These are phyloP conservation scores for Gymnopus androsaceus DNA, from an alignment of 1,284 basidiomycete species.

Conservation along the genomic window DNA sequence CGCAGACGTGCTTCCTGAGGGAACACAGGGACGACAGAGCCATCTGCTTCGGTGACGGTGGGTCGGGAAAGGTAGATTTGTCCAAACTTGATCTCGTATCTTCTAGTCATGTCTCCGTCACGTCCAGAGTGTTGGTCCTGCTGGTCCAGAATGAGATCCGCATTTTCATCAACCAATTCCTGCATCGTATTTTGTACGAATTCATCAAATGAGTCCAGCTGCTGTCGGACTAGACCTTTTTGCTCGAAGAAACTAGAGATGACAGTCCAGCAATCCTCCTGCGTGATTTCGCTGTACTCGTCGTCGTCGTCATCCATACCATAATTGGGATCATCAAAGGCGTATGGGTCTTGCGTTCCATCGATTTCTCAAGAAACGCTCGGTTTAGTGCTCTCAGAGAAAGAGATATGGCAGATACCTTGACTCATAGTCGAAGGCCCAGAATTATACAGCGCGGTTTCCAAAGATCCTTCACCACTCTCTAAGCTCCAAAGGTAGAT, in stretches of 20 bases:
- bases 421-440: conserved; percentile 40
- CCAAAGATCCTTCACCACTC: neutral
- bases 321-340: conserved; percentile 60
- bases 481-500: no score
- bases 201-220: conserved; percentile 98
- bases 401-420: conserved; percentile 42
- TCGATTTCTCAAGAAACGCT: conserved; percentile 40
- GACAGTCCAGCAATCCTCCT: conserved; percentile 94
- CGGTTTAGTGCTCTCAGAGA: conserved; percentile 1
- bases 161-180: conserved; percentile 96
- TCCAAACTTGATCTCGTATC: conserved; percentile 97
- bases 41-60: conserved; percentile 94
- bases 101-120: conserved; percentile 77
- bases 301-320: conserved; percentile 64
- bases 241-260: conserved; percentile 97
- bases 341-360: conserved; percentile 50
- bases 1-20: conserved; percentile 97
- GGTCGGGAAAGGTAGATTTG: conserved; percentile 97
- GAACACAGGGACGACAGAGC: conserved; percentile 90
- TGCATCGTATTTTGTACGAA: conserved; percentile 99
- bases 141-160: conserved; percentile 94
- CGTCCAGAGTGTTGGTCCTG: conserved; percentile 93
- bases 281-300: conserved; percentile 78
- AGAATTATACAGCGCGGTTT: neutral
- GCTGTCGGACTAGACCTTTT: conserved; percentile 97